Evolutionary conservation across 257 asterid species (phyloP).

Genomic region (Datura wrightii): DNA sequence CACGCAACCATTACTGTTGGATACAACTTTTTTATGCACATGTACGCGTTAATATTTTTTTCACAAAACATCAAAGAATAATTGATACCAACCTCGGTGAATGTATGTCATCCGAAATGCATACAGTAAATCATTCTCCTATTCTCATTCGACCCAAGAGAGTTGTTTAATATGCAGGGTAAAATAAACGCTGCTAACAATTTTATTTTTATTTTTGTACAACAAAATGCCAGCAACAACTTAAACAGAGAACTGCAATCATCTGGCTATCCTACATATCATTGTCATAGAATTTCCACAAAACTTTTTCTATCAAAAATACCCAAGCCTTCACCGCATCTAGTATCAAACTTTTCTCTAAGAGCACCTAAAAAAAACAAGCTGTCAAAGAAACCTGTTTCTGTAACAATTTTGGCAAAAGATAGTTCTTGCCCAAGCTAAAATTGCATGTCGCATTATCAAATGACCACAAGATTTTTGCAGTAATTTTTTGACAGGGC

Average conservation of each 20-base stretch:
- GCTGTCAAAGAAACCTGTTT: neutral
- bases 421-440: neutral
- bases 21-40: neutral
- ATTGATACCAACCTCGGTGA: conserved; percentile 20
- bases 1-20: neutral
- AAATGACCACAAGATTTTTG: neutral
- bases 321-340: neutral
- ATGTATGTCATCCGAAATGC: neutral
- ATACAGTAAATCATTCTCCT: neutral
- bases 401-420: neutral
- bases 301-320: neutral
- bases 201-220: neutral
- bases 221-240: neutral
- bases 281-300: neutral
- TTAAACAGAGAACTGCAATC: neutral
- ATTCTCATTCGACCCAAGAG: neutral
- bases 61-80: neutral
- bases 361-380: neutral
- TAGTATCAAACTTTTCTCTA: neutral
- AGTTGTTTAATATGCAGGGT: neutral
- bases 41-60: neutral
- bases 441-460: neutral
- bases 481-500: neutral
- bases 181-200: neutral
- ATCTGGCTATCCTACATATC: neutral